These are phyloP conservation scores for Solanum rostratum DNA, from an alignment of 257 asterid species.

Conservation along the genomic window DNA sequence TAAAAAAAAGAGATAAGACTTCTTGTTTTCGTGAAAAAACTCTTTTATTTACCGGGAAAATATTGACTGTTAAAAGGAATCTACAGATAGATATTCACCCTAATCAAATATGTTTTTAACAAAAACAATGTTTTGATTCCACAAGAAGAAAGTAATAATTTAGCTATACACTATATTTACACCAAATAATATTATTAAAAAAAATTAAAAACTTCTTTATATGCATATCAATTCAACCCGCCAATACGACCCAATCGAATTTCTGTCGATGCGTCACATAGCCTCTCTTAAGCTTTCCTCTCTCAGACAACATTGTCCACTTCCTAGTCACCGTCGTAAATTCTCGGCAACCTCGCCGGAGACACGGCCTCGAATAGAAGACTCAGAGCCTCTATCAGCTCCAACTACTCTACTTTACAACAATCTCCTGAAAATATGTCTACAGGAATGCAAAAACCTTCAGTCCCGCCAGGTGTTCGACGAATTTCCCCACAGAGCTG, in stretches of 20 bases:
- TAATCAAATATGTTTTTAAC: no score
- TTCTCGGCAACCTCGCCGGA: slow-evolving; percentile 5
- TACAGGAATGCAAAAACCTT: slow-evolving; percentile 50
- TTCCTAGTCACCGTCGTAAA: slow-evolving; percentile 7
- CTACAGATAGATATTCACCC: no score
- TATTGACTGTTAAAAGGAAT: no score
- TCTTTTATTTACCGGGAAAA: no score
- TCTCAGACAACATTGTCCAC: slow-evolving; percentile 3
- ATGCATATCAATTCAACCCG: background rate
- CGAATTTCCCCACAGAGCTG: slow-evolving; percentile 39
- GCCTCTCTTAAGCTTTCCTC: slow-evolving; percentile 2
- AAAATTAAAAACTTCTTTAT: background rate
- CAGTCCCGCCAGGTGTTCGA: slow-evolving; percentile 55
- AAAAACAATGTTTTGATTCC: no score
- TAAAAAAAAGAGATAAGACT: no score
- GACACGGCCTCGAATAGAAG: background rate
- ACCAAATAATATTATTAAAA: background rate
- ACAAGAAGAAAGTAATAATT: no score
- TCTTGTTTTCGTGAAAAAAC: no score
- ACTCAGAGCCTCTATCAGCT: background rate
- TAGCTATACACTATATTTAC: background rate
- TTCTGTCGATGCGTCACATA: slow-evolving; percentile 27
- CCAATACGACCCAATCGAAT: slow-evolving; percentile 1
- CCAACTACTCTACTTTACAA: slow-evolving; percentile 5
- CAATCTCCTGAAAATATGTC: slow-evolving; percentile 25